Base-by-base conservation (phyloP, 1,284 basidiomycete genomes). In the Leccinum pachyderme region DNA sequence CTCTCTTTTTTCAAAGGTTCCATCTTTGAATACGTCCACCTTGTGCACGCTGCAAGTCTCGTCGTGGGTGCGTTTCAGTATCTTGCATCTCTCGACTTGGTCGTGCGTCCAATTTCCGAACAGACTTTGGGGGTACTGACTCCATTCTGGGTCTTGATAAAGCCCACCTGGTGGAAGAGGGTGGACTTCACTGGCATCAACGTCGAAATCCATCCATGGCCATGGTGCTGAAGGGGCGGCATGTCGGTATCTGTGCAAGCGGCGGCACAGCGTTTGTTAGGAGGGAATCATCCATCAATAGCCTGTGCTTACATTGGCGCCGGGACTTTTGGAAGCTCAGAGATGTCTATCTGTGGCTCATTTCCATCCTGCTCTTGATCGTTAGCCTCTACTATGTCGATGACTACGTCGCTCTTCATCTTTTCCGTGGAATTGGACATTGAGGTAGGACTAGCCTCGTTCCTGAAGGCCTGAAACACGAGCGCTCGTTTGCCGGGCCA, bases 91-190 rank as follows among this genome's bases (percentile, higher is more conserved):
- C 29, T 59, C 51, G n/a, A 81, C 74, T 60, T 81, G 80, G 8
- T 62, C 61, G 6, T 57, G 58, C 3, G 78, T 81, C 81, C 81
- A 82, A 61, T 81, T 82, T 28, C 76, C 76, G 59, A 80, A 82
- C 8, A 72, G 63, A 12, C 77, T 77, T 57, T 79, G 72, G 5
- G 81, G 81, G 57, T 82, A 82, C 2, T 13, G 47, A 18, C 35
- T 35, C 71, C 72, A 74, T 49, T 62, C 52, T 29, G 53, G 24
- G 31, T 58, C 52, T 27, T 8, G 43, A 28, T 9, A 15, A 11
- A 61, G 45, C 6, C 5, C 53, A 11, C 49, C 57, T 7, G 62
- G 61, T 1, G 53, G 55, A 37, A 60, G 53, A 15, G 53, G 57
- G 5, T 18, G 45, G 7, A 72, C 69, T 48, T 65, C 57, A 15